These are phyloP conservation scores for Epichloe gansuensis DNA, from an alignment of 2,329 filamentous ascomycete genomes.

Conservation along the genomic window DNA sequence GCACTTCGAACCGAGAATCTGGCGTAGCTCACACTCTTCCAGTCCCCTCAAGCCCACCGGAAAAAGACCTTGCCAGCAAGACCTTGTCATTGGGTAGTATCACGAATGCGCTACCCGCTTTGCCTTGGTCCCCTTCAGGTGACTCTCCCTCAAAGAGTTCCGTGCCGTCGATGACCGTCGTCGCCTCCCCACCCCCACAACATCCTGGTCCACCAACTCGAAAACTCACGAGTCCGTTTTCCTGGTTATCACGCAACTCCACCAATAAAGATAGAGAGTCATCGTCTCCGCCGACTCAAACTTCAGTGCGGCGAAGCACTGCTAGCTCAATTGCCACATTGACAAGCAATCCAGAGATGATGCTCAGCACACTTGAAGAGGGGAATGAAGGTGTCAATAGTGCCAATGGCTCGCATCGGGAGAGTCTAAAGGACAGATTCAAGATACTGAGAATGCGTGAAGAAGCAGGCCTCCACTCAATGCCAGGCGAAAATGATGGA, in stretches of 20 bases:
- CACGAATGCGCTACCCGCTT: slow-evolving; percentile 56
- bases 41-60: slow-evolving; percentile 21
- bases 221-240: slow-evolving; percentile 79
- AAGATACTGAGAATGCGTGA: slow-evolving; percentile 64
- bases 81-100: slow-evolving; percentile 56
- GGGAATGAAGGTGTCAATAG: slow-evolving; percentile 40
- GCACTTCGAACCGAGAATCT: not conserved
- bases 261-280: slow-evolving; percentile 43
- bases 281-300: slow-evolving; percentile 38
- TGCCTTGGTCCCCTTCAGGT: slow-evolving; percentile 56
- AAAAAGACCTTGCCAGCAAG: slow-evolving; percentile 34
- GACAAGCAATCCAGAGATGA: slow-evolving; percentile 69
- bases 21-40: slow-evolving; percentile 9
- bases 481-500: slow-evolving; percentile 42
- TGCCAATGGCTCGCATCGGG: slow-evolving; percentile 34
- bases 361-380: slow-evolving; percentile 64
- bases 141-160: slow-evolving; percentile 34
- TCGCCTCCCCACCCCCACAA: slow-evolving; percentile 19
- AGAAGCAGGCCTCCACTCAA: slow-evolving; percentile 45
- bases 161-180: slow-evolving; percentile 20
- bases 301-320: slow-evolving; percentile 52
- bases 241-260: slow-evolving; percentile 64
- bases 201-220: slow-evolving; percentile 32
- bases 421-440: slow-evolving; percentile 65
- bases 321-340: slow-evolving; percentile 67